phyloP scores from a whole-genome alignment of 1,139 yeast genomes.

The Hanseniaspora gamundiae region DNA sequence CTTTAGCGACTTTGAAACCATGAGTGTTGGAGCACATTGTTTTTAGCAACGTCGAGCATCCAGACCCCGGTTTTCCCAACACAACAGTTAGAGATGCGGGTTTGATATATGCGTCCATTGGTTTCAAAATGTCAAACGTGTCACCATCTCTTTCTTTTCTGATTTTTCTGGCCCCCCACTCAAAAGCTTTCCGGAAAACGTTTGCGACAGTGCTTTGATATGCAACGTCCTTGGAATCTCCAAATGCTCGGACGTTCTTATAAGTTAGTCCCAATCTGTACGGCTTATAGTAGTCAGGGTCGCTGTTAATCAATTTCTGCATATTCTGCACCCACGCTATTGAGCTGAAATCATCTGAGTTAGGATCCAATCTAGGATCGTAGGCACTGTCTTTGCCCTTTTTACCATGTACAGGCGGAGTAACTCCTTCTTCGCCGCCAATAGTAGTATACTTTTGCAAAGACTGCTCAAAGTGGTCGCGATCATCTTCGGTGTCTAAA shows the following conservation, averaged over 20 bases:
- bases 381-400: conserved; percentile 21
- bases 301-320: conserved; percentile 40
- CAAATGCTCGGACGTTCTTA: conserved; percentile 56
- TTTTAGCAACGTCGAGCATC: conserved; percentile 67
- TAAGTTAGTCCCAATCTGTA: conserved; percentile 57
- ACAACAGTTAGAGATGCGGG: conserved; percentile 72
- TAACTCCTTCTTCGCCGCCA: not conserved
- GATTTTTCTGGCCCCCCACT: conserved; percentile 15
- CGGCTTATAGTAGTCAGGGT: conserved; percentile 53
- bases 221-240: conserved; percentile 66
- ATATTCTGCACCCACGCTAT: conserved; percentile 64
- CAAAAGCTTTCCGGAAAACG: conserved; percentile 24
- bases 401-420: conserved; percentile 4
- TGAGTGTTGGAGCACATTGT: conserved; percentile 58
- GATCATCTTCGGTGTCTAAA: not conserved
- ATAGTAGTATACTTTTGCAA: not conserved
- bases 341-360: conserved; percentile 44
- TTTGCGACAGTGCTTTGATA: conserved; percentile 65
- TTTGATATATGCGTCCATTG: conserved; percentile 53
- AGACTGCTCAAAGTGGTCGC: not conserved
- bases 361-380: conserved; percentile 41
- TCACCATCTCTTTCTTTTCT: conserved; percentile 17
- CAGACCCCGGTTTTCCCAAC: conserved; percentile 74
- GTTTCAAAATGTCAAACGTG: conserved; percentile 43
- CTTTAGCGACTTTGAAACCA: conserved; percentile 44